Evolutionary conservation across 1,139 yeast species (phyloP).

Genomic region (Candida glucosophila): DNA sequence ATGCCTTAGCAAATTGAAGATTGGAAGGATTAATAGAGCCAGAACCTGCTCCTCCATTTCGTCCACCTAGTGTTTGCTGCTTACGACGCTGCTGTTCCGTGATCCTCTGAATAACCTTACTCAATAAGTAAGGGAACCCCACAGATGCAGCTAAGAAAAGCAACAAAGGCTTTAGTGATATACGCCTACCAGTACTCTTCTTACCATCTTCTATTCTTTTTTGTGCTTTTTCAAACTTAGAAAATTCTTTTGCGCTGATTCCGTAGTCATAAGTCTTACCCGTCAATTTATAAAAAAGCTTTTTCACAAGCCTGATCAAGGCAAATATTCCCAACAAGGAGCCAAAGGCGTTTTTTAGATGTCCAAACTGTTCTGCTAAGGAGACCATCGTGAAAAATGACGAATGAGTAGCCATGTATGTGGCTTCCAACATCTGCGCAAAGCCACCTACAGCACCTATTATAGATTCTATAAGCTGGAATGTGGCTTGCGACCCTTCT

Average conservation of each 20-base stretch:
- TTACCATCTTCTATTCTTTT: constrained; percentile 33
- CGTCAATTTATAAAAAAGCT: constrained; percentile 49
- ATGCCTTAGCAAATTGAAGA: constrained; percentile 82
- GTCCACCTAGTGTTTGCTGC: constrained; percentile 21
- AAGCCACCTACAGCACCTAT: constrained; percentile 96
- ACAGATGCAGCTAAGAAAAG: constrained; percentile 83
- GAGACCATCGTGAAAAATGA: constrained; percentile 94
- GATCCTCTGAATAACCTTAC: constrained; percentile 56
- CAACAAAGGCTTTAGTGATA: constrained; percentile 78
- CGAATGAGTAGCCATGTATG: constrained; percentile 96
- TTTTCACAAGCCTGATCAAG: constrained; percentile 60
- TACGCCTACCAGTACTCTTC: constrained; percentile 29
- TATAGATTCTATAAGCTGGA: constrained; percentile 83
- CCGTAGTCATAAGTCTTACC: constrained; percentile 43
- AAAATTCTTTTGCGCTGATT: constrained; percentile 56
- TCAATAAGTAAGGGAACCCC: constrained; percentile 82
- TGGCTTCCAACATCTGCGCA: constrained; percentile 96
- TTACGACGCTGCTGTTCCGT: constrained; percentile 48
- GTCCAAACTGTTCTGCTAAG: constrained; percentile 89
- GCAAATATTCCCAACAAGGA: constrained; percentile 84
- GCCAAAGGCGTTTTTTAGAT: constrained; percentile 77
- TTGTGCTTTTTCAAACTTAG: constrained; percentile 43
- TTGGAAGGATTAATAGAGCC: constrained; percentile 54
- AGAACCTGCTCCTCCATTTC: constrained; percentile 10
- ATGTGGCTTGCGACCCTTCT: constrained; percentile 86